phyloP scores from a whole-genome alignment of 2,329 filamentous ascomycete species.

The Dryadomyces quercus-mongolicae region DNA sequence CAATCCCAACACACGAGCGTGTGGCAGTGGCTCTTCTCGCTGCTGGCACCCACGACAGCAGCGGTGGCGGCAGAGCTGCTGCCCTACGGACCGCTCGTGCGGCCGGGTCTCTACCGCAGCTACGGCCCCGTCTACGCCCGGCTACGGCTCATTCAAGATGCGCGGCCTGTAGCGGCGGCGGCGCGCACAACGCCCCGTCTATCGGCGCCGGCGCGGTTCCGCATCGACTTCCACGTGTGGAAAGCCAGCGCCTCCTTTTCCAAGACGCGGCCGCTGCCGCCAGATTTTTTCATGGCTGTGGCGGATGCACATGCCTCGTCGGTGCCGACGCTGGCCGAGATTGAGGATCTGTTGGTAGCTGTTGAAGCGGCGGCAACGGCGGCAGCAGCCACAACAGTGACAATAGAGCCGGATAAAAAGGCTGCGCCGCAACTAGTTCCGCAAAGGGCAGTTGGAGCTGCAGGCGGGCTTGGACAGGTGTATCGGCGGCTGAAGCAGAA shows the following conservation, averaged over 20 bases:
- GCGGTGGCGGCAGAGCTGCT: not conserved
- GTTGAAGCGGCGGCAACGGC: conserved; percentile 50
- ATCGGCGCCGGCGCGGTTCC: conserved; percentile 32
- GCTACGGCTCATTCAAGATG: conserved; percentile 48
- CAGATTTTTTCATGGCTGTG: conserved; percentile 78
- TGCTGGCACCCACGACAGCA: not conserved
- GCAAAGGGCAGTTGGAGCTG: not conserved
- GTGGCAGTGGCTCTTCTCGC: conserved; percentile 41
- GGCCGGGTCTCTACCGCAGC: conserved; percentile 51
- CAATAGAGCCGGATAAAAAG: not conserved
- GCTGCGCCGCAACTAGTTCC: not conserved
- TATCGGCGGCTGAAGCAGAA: conserved; percentile 68
- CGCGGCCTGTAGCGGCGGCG: conserved; percentile 38
- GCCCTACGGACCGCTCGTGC: conserved; percentile 44
- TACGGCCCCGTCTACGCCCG: conserved; percentile 64
- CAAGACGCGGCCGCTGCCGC: conserved; percentile 64
- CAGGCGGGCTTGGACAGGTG: conserved; percentile 22
- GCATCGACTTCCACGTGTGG: conserved; percentile 71
- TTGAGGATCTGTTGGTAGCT: conserved; percentile 59
- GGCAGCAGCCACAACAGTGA: conserved; percentile 15
- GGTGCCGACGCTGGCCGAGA: conserved; percentile 62
- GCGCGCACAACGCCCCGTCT: conserved; percentile 13
- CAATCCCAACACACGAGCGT: conserved; percentile 21
- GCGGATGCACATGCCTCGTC: conserved; percentile 60
- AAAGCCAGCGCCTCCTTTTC: conserved; percentile 62